phyloP scores from a whole-genome alignment of 441 rosid species.

The Populus hybrid region DNA sequence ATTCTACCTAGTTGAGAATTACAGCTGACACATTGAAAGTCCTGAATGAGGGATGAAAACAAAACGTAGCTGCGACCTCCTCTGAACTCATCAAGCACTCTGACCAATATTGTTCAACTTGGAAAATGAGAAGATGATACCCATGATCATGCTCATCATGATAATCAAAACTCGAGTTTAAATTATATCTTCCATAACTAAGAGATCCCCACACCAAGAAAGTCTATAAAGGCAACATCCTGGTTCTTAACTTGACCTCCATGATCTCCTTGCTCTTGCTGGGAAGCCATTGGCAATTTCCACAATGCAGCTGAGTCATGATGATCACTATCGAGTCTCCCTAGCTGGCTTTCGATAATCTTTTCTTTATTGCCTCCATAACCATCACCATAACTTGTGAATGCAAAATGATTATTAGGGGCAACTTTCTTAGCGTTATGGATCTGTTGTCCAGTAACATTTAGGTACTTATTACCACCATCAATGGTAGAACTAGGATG shows the following conservation, averaged over 20 bases:
- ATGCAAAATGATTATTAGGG: background rate
- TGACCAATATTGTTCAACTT: background rate
- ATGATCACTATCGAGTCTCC: background rate
- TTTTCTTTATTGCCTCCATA: background rate
- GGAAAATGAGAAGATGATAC: background rate
- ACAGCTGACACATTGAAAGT: background rate
- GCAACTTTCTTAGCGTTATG: background rate
- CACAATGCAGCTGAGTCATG: conserved; percentile 4
- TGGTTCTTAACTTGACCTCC: conserved; percentile 19
- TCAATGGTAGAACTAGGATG: background rate
- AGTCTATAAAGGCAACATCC: conserved; percentile 40
- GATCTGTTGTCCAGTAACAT: background rate
- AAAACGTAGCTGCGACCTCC: background rate
- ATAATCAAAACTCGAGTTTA: background rate
- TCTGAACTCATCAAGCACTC: background rate
- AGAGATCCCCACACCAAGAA: conserved; percentile 56
- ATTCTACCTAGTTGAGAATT: background rate
- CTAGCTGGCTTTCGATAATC: background rate
- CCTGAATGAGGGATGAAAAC: background rate
- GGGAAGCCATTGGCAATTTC: conserved; percentile 9
- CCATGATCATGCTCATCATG: background rate
- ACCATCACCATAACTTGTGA: background rate
- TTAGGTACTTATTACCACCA: background rate
- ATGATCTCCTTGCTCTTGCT: conserved; percentile 22
- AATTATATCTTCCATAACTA: conserved; percentile 14